These are phyloP conservation scores for Fusarium palustre DNA, from an alignment of 2,329 filamentous ascomycete genomes.

Conservation along the genomic window DNA sequence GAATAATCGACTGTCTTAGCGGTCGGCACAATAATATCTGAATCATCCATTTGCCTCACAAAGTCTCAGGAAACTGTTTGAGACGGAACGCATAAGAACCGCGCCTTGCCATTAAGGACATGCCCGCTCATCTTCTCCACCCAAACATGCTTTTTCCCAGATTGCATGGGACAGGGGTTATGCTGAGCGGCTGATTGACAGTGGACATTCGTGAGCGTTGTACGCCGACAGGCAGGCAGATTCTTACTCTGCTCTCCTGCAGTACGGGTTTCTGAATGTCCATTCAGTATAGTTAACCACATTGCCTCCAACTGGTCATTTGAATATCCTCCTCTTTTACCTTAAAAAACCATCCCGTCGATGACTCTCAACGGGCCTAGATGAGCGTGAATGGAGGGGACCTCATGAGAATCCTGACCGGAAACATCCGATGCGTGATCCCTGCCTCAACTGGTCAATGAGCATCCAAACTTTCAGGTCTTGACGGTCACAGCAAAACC, in stretches of 20 bases:
- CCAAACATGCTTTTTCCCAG: constrained; percentile 35
- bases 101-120: constrained; percentile 18
- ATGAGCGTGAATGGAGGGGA: not conserved
- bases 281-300: not conserved
- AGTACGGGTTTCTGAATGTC: not conserved
- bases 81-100: constrained; percentile 35
- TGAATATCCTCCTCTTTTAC: not conserved
- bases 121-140: constrained; percentile 14
- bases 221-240: constrained; percentile 15
- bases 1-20: not conserved
- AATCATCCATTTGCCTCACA: constrained; percentile 18
- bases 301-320: not conserved
- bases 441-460: constrained; percentile 11
- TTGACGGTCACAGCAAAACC: not conserved
- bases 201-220: too few relatives aligned
- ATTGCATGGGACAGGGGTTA: constrained; percentile 34
- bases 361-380: not conserved
- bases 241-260: constrained; percentile 23
- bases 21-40: constrained; percentile 11
- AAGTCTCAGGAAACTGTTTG: constrained; percentile 14
- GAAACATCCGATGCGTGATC: constrained; percentile 17
- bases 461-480: not conserved
- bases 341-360: not conserved
- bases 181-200: constrained; percentile 40
- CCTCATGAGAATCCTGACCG: constrained; percentile 1